These are phyloP conservation scores for Sideroxylon spinosum DNA, from an alignment of 179 eudicot species.

Conservation along the genomic window DNA sequence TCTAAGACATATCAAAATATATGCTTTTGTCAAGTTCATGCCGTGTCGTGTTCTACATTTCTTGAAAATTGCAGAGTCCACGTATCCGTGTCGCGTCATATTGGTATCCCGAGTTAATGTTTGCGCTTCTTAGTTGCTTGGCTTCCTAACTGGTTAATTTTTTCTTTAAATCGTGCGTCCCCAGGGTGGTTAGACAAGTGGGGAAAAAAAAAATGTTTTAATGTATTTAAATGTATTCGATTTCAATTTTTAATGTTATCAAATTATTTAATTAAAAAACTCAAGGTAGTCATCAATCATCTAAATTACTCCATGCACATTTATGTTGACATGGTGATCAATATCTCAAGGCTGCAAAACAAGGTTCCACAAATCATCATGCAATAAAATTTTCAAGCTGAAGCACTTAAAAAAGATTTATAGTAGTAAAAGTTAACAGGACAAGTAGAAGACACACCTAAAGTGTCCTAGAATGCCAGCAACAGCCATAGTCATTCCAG, in stretches of 20 bases:
- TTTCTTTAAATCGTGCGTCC: neutral
- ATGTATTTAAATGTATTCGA: neutral
- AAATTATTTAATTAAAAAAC: neutral
- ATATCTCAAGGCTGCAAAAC: neutral
- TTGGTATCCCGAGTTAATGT: too few relatives aligned
- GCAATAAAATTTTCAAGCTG: too few relatives aligned
- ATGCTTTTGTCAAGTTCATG: too few relatives aligned
- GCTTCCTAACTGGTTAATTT: neutral
- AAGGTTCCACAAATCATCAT: neutral
- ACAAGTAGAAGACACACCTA: slow-evolving; percentile 38
- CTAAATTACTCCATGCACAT: slow-evolving; percentile 8
- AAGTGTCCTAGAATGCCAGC: slow-evolving; percentile 92
- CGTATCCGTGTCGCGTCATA: too few relatives aligned
- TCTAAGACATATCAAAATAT: too few relatives aligned
- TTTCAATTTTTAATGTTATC: neutral
- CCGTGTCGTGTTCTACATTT: too few relatives aligned
- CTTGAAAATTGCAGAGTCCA: too few relatives aligned
- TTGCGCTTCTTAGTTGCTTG: neutral
- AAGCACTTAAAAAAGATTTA: neutral
- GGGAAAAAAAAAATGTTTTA: neutral
- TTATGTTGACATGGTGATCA: neutral
- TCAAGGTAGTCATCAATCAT: neutral
- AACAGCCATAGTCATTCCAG: slow-evolving; percentile 98
- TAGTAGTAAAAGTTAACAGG: neutral
- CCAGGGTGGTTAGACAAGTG: neutral